Evolutionary conservation across 257 asterid species (phyloP).

Genomic region (Solanum piurae): DNA sequence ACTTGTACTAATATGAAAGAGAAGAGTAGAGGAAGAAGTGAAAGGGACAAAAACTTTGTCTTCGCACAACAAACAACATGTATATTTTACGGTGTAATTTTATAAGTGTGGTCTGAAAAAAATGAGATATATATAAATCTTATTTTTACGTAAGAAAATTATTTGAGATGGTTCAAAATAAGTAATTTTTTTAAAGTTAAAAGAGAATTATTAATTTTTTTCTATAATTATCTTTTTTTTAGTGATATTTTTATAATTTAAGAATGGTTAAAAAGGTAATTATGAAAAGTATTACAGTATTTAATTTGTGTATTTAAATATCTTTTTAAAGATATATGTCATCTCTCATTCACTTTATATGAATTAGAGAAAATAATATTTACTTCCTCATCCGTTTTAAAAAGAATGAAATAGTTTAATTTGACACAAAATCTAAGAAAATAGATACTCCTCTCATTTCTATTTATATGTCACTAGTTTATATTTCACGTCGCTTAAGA

Average conservation of each 20-base stretch:
- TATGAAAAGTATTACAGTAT: too few relatives aligned
- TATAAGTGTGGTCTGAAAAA: fast-evolving
- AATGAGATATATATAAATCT: fast-evolving
- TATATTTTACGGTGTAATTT: too few relatives aligned
- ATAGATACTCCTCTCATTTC: too few relatives aligned
- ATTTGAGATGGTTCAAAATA: background rate
- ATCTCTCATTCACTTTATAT: background rate
- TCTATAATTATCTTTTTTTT: background rate
- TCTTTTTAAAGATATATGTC: too few relatives aligned
- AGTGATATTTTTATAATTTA: background rate
- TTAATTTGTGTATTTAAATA: too few relatives aligned
- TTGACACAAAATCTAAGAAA: too few relatives aligned
- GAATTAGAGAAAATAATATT: background rate
- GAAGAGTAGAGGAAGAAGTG: background rate
- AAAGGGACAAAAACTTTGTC: conserved; percentile 35
- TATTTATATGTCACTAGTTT: too few relatives aligned
- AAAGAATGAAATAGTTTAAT: too few relatives aligned
- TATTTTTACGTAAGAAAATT: too few relatives aligned
- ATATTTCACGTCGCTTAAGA: too few relatives aligned
- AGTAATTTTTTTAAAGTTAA: too few relatives aligned
- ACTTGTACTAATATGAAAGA: background rate
- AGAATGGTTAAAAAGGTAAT: background rate
- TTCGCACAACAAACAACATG: background rate
- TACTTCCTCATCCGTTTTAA: fast-evolving
- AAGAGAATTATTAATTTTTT: too few relatives aligned